Base-by-base conservation (phyloP, 148 eudicot genomes). In the Nepenthes mirabilis region DNA sequence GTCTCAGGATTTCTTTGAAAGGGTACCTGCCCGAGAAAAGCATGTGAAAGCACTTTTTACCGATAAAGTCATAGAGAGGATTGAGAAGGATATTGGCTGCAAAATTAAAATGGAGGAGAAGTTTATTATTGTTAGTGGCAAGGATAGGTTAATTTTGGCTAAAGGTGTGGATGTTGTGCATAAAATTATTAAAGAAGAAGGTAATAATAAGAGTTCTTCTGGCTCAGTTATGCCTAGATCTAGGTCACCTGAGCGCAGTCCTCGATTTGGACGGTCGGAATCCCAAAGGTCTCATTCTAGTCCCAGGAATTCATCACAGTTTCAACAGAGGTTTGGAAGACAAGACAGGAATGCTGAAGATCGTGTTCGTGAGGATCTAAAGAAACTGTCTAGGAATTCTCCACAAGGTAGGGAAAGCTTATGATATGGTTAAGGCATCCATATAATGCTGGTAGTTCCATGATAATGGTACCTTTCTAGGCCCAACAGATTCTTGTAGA, bases 81-180 rank as follows among this genome's bases (percentile, higher is more conserved):
- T 94, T 60, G 95, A 94, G 69, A 81, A 72, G 75, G 99, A 94
- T 62, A 68, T 73, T 81, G 99, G 95, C 65, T 94, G 99, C 79
- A 89, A 83, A 82, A 84, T 94, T 53, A 86, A 75, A 81, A 77
- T 94, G 67, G 90, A 94, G 57, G 99, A 89, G 71, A 94, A 94
- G 63, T 89, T 89, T 70, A 86, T 94, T 49, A 86, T 89, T 66
- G 97, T 94, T 66, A 90, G 95, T 82, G 99, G 97, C 53, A 94
- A 89, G 77, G 99, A 89, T 72, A 77, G 97, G 67, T 68, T 79
- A 75, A 80, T 89, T 45, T 74, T 89, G 83, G 62, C 77, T 58
- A 94, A 89, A 78, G 99, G 99, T 52, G 97, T 89, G 43, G 97
- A 86, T 79, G 89, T 95, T 59, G 99, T 94, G 63, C 95, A 84